A percentile compares a stretch with the other conserved stretches of the same genome.
These are phyloP conservation scores for Phytophthora sansomeana DNA, from an alignment of 352 stramenopile species.

Conservation along the genomic window DNA sequence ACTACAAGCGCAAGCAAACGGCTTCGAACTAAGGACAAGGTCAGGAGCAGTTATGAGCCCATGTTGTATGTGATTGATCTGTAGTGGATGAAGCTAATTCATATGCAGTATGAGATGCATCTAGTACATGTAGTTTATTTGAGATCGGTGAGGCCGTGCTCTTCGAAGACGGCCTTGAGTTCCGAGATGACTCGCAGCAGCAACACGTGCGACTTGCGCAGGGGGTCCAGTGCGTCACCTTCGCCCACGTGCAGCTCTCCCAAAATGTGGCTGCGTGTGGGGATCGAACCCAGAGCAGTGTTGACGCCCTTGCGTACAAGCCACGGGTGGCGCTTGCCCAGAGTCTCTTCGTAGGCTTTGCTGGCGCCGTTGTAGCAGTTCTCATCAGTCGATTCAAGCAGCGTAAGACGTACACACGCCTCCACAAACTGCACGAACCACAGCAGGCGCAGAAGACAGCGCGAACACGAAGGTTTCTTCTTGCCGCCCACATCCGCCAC, in stretches of 20 bases:
- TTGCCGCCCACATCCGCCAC: constrained; percentile 75
- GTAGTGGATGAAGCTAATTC: constrained; percentile 26
- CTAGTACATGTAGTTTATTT: constrained; percentile 60
- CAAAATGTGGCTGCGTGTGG: constrained; percentile 65
- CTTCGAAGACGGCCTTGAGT: constrained; percentile 59
- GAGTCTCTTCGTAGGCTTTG: constrained; percentile 86
- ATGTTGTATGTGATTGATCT: background rate
- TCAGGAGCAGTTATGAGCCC: too few species aligned
- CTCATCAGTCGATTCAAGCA: constrained; percentile 75
- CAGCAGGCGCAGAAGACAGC: constrained; percentile 74
- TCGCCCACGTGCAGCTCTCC: constrained; percentile 51
- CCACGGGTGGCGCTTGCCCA: constrained; percentile 83
- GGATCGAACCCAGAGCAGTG: constrained; percentile 72
- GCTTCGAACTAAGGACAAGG: constrained; percentile 41
- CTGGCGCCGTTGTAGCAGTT: constrained; percentile 66
- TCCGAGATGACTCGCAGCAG: constrained; percentile 63
- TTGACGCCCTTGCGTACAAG: constrained; percentile 87
- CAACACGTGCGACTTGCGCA: constrained; percentile 55
- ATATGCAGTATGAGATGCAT: constrained; percentile 31
- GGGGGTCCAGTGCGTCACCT: constrained; percentile 45
- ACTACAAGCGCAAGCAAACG: constrained; percentile 96
- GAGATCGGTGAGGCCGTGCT: constrained; percentile 75
- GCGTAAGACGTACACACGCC: constrained; percentile 69
- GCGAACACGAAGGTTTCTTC: constrained; percentile 83
- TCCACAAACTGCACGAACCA: constrained; percentile 91